Evolutionary conservation across 164 flowering plant species (phyloP).

Genomic region (Tinospora cordifolia): DNA sequence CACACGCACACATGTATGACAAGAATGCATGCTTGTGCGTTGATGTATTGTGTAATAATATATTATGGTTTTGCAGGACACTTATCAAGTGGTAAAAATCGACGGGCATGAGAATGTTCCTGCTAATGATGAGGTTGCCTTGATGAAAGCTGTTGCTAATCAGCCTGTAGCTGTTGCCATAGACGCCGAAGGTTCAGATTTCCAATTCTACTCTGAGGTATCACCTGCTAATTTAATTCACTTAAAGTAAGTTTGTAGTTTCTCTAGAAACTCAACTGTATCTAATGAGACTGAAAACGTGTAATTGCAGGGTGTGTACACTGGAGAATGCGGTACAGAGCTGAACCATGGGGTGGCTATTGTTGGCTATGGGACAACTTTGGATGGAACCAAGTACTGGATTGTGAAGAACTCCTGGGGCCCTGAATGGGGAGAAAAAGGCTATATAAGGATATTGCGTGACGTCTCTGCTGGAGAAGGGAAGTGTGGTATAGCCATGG

Average conservation of each 20-base stretch:
- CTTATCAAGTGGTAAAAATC: constrained; percentile 44
- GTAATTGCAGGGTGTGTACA: constrained; percentile 64
- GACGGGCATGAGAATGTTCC: constrained; percentile 76
- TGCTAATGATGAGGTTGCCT: constrained; percentile 48
- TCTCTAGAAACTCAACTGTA: not conserved
- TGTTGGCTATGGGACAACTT: constrained; percentile 73
- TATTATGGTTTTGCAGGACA: constrained; percentile 29
- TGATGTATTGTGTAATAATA: not conserved
- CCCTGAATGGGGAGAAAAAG: constrained; percentile 78
- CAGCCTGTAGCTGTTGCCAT: constrained; percentile 79
- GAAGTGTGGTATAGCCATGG: constrained; percentile 79
- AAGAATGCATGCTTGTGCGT: not conserved
- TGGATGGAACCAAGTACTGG: constrained; percentile 85
- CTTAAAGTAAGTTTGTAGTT: not conserved
- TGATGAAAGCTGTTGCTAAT: constrained; percentile 59
- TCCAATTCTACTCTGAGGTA: constrained; percentile 84
- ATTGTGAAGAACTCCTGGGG: constrained; percentile 97
- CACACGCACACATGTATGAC: not conserved
- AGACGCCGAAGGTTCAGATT: constrained; percentile 56
- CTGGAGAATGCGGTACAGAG: constrained; percentile 56
- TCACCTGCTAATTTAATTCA: not conserved
- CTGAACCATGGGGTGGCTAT: constrained; percentile 76
- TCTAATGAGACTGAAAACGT: not conserved
- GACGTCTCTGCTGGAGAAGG: constrained; percentile 45
- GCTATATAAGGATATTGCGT: constrained; percentile 74